Base-by-base conservation (phyloP, 2,329 filamentous ascomycete species). In the Hymenoscyphus fraxineus region DNA sequence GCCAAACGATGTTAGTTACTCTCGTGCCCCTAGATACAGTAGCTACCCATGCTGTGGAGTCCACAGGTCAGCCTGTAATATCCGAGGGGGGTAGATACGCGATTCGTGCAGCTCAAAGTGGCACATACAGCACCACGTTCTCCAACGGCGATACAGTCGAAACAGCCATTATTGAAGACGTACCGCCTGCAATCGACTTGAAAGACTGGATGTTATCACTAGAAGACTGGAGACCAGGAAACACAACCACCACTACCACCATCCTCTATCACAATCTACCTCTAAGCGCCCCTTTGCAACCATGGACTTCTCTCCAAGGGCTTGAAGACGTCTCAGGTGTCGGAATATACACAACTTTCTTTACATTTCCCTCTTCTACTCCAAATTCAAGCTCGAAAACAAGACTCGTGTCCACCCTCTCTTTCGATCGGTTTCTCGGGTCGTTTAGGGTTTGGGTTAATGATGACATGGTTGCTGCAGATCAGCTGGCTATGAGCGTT, bases 1-100 rank as follows among this genome's bases (percentile, higher is more conserved):
- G 59, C 16, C 59, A 60, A 12, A 41, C 59, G 15, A 60, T 60
- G 59, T 31, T 60, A 6, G 16, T 60, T 1, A 60, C 59, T n/a
- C 15, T 60, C 4, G 59, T 54, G 2, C 59, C 59, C 6, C 54
- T 60, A 41, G 59, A 60, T 32, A 54, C 51, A 27, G 51, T 38
- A 38, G 41, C 41, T 19, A 27, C 54, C 9, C 59, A 60, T n/a
- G 41, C 59, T 12, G 16, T 60, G 3, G 51, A 1, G 19, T 47
- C 39, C 27, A 60, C 59, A 32, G 59, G 40, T 0, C 10, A 40
- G 4, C 6, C 54, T 12, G 59, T 60, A 2, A 32, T 60, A 6
- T 40, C 41, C 16, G n/a, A 15, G 3, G 13, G n/a, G 1, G 15
- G 16, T 6, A 60, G 54, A 54, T 16, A 16, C 6, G 59, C 59